phyloP scores from a whole-genome alignment of 495 filamentous ascomycete genomes.

The Glonium stellatum region DNA sequence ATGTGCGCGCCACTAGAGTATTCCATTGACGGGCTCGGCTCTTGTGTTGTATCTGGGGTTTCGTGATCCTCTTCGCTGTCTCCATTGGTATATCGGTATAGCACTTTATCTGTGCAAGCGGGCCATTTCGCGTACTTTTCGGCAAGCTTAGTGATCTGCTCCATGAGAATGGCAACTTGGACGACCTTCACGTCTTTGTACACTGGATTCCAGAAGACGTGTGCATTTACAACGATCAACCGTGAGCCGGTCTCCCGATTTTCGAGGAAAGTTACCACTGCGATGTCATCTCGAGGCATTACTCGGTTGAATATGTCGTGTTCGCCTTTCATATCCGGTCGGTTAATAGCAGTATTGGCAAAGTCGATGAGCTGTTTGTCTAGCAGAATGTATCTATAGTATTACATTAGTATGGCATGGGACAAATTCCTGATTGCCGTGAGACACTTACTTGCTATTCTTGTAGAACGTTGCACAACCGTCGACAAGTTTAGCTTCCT shows the following conservation, averaged over 20 bases:
- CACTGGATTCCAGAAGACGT: conserved; percentile 87
- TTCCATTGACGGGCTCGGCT: conserved; percentile 61
- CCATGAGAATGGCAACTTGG: conserved; percentile 90
- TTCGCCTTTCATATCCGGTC: conserved; percentile 89
- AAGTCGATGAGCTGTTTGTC: conserved; percentile 93
- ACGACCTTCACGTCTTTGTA: conserved; percentile 91
- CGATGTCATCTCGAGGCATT: conserved; percentile 97
- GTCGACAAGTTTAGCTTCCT: conserved; percentile 79
- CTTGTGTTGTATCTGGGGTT: conserved; percentile 35
- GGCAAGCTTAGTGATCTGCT: conserved; percentile 73
- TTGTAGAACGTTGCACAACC: conserved; percentile 97
- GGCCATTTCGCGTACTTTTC: conserved; percentile 74
- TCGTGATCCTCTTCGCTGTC: conserved; percentile 48
- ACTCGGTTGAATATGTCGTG: conserved; percentile 96
- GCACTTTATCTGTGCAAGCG: conserved; percentile 69
- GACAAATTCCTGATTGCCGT: neutral
- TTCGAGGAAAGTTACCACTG: conserved; percentile 81
- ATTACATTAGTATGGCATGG: neutral
- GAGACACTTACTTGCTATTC: conserved; percentile 52
- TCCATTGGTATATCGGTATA: conserved; percentile 56
- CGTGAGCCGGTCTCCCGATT: conserved; percentile 80
- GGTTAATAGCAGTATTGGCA: conserved; percentile 80
- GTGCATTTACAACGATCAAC: conserved; percentile 85
- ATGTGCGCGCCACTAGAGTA: conserved; percentile 81
- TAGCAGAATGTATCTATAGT: conserved; percentile 63